Evolutionary conservation across 169 alveolate genomes (phyloP), one percentile per base, ranked within the genome.

Genomic region (Plasmodium billcollinsi): DNA sequence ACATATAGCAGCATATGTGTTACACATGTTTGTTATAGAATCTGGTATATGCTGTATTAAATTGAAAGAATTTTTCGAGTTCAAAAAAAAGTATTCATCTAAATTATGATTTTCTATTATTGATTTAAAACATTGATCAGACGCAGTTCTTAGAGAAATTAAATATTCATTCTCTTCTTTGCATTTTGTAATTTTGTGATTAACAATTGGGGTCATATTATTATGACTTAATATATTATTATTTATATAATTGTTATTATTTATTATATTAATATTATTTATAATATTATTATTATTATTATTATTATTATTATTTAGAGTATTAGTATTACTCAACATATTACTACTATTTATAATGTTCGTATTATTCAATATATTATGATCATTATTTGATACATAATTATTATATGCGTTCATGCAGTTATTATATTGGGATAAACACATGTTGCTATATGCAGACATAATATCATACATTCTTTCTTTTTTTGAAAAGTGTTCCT

Each of bases 21-120:
- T 58, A 11, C 73, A 67, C 91, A 83, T 83, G 15, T 70, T 52
- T n/a, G 83, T 83, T 69, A 83, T 56, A 33, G 70, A 20, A n/a
- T 83, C 91, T 12, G 91, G 91, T 43, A 83, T 83, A 72, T 83
- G 58, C 20, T 83, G 67, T 29, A 83, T 67, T 56, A 83, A 67
- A 39, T 83, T 56, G 39, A 83, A 83, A 7, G 54, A 21, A 69
- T 83, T 83, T 29, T 43, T 83, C 4, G 83, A 14, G 39, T 66
- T 20, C 15, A 49, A 18, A 12, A 14, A 14, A 39, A 39, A 52
- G 45, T 49, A 58, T 54, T 49, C 29, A 59, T 78, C 43, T 65
- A 3, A 52, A 21, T 78, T 45, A 26, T 83, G 69, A 24, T 69
- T 45, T 62, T 18, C 33, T 43, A 43, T 12, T 1, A 67, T 50